A percentile compares a stretch with the other conserved stretches of the same genome.
phyloP scores from a whole-genome alignment of 2,329 filamentous ascomycete species.

The Lomentospora prolificans region DNA sequence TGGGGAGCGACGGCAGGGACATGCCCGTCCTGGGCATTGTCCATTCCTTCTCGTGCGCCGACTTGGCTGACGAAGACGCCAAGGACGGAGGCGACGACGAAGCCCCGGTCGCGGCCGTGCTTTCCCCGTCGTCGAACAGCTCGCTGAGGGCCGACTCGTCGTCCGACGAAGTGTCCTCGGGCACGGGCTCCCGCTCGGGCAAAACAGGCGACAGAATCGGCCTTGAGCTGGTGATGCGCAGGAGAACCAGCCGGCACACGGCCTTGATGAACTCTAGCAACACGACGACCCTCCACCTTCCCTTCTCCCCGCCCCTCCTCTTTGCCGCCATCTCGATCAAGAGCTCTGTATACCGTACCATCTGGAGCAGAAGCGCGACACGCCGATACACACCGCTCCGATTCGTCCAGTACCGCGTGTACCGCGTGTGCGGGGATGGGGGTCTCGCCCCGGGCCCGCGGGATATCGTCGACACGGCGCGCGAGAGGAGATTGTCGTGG shows the following conservation, averaged over 20 bases:
- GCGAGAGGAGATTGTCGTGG: slow-evolving; percentile 77
- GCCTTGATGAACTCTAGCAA: slow-evolving; percentile 81
- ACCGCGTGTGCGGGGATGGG: slow-evolving; percentile 51
- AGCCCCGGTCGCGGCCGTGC: slow-evolving; percentile 24
- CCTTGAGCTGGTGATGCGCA: slow-evolving; percentile 73
- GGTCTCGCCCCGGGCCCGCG: slow-evolving; percentile 33
- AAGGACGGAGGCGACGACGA: slow-evolving; percentile 12
- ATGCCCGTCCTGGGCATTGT: slow-evolving; percentile 91
- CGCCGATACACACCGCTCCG: slow-evolving; percentile 64
- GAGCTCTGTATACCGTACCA: slow-evolving; percentile 89
- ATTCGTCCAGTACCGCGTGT: slow-evolving; percentile 57
- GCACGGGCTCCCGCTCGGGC: slow-evolving; percentile 71
- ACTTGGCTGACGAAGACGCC: slow-evolving; percentile 14
- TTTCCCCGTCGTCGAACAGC: slow-evolving; percentile 31
- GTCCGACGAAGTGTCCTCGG: slow-evolving; percentile 34
- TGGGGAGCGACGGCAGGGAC: slow-evolving; percentile 72
- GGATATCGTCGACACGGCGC: slow-evolving; percentile 44
- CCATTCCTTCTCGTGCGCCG: slow-evolving; percentile 54
- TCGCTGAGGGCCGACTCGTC: slow-evolving; percentile 23
- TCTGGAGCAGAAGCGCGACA: slow-evolving; percentile 72
- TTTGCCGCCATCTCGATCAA: slow-evolving; percentile 98
- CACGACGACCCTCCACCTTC: slow-evolving; percentile 80
- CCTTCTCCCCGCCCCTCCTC: slow-evolving; percentile 65
- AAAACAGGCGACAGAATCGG: slow-evolving; percentile 75
- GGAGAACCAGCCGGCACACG: slow-evolving; percentile 66